These are phyloP conservation scores for Ampelomyces quisqualis DNA, from an alignment of 2,329 filamentous ascomycete species.

Conservation along the genomic window DNA sequence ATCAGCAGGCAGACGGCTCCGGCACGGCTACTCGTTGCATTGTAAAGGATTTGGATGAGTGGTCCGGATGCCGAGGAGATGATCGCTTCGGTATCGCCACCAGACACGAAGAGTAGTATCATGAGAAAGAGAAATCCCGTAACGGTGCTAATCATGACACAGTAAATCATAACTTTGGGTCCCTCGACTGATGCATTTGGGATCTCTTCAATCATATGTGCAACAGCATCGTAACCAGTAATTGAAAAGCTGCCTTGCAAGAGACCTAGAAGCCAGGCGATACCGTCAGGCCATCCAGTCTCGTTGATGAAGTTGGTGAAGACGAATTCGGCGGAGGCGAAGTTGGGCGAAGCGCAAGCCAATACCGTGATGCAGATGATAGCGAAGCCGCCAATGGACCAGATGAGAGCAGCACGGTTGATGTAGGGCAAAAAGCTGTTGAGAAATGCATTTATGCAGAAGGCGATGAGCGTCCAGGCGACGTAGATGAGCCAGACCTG, in stretches of 20 bases:
- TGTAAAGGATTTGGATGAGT: slow-evolving; percentile 62
- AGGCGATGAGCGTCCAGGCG: slow-evolving; percentile 60
- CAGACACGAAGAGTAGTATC: slow-evolving; percentile 64
- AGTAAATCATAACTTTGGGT: slow-evolving; percentile 66
- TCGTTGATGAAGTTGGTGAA: slow-evolving; percentile 68
- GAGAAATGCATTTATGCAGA: slow-evolving; percentile 66
- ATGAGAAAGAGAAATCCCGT: slow-evolving; percentile 65
- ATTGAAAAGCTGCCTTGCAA: slow-evolving; percentile 58
- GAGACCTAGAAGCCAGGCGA: slow-evolving; percentile 55
- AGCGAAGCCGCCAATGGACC: slow-evolving; percentile 68
- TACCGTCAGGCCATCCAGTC: slow-evolving; percentile 68
- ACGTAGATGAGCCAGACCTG: slow-evolving; percentile 75
- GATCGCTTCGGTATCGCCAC: slow-evolving; percentile 55
- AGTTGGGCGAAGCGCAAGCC: slow-evolving; percentile 65
- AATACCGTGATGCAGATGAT: slow-evolving; percentile 70
- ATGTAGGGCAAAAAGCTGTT: slow-evolving; percentile 63
- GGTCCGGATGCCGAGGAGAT: slow-evolving; percentile 60
- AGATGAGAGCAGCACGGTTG: slow-evolving; percentile 69
- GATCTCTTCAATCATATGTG: slow-evolving; percentile 62
- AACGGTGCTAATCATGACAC: slow-evolving; percentile 62
- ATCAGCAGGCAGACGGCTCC: slow-evolving; percentile 66
- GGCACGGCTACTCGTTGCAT: slow-evolving; percentile 62
- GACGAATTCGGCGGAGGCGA: slow-evolving; percentile 64
- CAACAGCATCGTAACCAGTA: slow-evolving; percentile 56
- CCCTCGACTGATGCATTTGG: slow-evolving; percentile 60